Percentiles rank a stretch among this genome's conserved stretches.
Evolutionary conservation across 306 rosid species (phyloP).

Genomic region (Lotus japonicus): DNA sequence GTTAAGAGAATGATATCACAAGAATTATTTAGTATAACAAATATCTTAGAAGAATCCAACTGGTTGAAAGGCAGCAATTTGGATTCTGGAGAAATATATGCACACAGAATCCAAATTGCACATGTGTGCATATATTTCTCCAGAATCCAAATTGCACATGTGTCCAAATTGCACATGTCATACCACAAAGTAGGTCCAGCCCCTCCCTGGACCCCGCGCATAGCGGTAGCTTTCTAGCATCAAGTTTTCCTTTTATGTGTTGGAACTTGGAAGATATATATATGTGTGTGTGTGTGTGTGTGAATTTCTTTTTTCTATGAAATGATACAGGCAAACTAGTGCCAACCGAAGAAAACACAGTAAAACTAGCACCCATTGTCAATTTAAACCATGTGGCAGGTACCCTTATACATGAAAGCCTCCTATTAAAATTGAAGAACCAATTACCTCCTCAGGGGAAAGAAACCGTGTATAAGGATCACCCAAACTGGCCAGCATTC

Average conservation of each 20-base stretch:
- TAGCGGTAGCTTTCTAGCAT: no score
- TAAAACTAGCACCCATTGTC: not conserved
- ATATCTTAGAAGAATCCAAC: not conserved
- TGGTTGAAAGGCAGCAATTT: not conserved
- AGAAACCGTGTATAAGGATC: conserved; percentile 96
- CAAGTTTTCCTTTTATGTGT: no score
- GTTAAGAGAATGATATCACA: not conserved
- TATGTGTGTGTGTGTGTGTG: not conserved
- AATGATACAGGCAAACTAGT: not conserved
- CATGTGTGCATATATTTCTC: no score
- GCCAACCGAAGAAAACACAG: not conserved
- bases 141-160: no score
- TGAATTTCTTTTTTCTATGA: not conserved
- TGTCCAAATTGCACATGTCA: no score
- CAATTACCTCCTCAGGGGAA: conserved; percentile 68
- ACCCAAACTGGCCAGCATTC: conserved; percentile 83
- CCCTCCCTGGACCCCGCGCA: no score
- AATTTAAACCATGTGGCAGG: not conserved
- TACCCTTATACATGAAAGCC: not conserved
- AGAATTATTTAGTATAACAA: conserved; percentile 5
- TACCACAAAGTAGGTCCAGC: no score
- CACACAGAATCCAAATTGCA: no score
- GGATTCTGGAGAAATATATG: not conserved
- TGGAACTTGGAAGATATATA: no score
- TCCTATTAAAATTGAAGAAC: not conserved